phyloP scores from a whole-genome alignment of 2,329 filamentous ascomycete genomes.

The Pseudocercospora fuligena region DNA sequence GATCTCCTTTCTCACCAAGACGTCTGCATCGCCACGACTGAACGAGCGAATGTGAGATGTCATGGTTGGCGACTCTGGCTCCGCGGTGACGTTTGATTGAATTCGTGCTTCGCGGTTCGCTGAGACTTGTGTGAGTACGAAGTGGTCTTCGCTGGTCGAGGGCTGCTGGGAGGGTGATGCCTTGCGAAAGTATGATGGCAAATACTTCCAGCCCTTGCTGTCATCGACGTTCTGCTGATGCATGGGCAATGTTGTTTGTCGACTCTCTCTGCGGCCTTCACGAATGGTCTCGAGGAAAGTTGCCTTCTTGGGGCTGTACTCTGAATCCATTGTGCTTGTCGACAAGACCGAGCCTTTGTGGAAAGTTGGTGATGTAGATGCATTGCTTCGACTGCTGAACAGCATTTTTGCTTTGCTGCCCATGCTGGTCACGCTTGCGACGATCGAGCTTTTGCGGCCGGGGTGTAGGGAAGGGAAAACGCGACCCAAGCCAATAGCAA shows the following conservation, averaged over 20 bases:
- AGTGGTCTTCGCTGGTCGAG: conserved; percentile 19
- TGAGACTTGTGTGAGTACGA: conserved; percentile 21
- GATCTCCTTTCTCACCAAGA: conserved; percentile 36
- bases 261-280: conserved; percentile 18
- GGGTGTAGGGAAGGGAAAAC: conserved; percentile 31
- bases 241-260: conserved; percentile 4
- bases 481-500: conserved; percentile 47
- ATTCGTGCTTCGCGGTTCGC: conserved; percentile 10
- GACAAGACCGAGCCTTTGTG: conserved; percentile 6
- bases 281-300: conserved; percentile 31
- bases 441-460: conserved; percentile 14
- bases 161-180: background rate
- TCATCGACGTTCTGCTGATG: background rate
- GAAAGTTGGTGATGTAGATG: conserved; percentile 18
- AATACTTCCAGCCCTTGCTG: background rate
- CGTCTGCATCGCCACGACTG: conserved; percentile 25
- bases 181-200: conserved; percentile 3
- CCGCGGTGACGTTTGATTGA: conserved; percentile 21
- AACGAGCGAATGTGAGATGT: conserved; percentile 17
- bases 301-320: conserved; percentile 28
- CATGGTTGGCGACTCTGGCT: conserved; percentile 27
- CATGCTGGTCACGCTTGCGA: conserved; percentile 30
- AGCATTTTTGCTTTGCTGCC: conserved; percentile 37
- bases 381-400: conserved; percentile 27
- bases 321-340: conserved; percentile 20